Evolutionary conservation across 2,329 filamentous ascomycete species (phyloP), one percentile per base, ranked within the genome.

Genomic region (Leptographium galeiforme): DNA sequence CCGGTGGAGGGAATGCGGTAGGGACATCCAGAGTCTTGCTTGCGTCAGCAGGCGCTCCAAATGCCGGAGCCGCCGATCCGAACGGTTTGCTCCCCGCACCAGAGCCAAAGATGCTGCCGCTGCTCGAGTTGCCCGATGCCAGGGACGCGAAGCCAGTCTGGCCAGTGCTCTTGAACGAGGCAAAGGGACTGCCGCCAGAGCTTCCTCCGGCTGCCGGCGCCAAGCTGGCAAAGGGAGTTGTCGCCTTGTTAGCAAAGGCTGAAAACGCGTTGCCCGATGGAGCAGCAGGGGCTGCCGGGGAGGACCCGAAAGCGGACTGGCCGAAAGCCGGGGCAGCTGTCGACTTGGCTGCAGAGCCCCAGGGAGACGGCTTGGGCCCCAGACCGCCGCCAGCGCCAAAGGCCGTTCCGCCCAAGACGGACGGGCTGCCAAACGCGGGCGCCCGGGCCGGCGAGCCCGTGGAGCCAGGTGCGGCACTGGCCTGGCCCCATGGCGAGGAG

Each of bases 141-240:
- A 80, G 58, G 18, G 76, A 71, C 8, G 68, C 73, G 62, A 84
- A 84, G 1, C 78, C 79, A 4, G 75, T 59, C 13, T 57, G 51
- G 32, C 50, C 53, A 18, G 56, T 45, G 47, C 45, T 54, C 34
- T 34, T 43, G 14, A 61, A 58, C 18, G 51, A 61, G 56, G 60
- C 16, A 58, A 65, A 55, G n/a, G 61, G 48, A 51, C 57, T 39
- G 48, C 48, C 48, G 12, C 6, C 48, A 2, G 53, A 6, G 6
- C 41, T 30, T 1, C 63, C 56, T 32, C 58, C 62, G 53, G 56
- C 60, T 13, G 61, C 59, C 14, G 57, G 53, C 8, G 64, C 63
- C 5, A 66, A 69, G 57, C 47, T 52, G 6, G 52, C 53, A 51
- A 59, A 59, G 0, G 57, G 53, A 10, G 56, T 55, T 5, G 53